Base-by-base conservation (phyloP, 257 asterid genomes). In the Voacanga thouarsii region DNA sequence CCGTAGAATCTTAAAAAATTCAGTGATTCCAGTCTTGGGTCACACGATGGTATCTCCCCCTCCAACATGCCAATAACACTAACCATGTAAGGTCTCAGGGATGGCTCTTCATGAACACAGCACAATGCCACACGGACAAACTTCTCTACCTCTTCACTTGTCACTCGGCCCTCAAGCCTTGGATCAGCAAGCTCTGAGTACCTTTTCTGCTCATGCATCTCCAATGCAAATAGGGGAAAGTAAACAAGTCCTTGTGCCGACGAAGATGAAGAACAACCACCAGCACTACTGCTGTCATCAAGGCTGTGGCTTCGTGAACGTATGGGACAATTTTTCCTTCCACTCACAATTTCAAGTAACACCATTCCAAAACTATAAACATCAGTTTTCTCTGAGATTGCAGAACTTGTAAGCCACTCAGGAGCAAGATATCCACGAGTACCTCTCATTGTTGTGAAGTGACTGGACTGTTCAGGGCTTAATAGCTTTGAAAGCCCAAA, bases 391-490 rank as follows among this genome's bases (percentile, higher is more conserved):
- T 92, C 92, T 0, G 97, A 88, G 44, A 92, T 80, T 3, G 94
- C 89, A 0, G 97, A 92, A 80, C 88, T 89, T 6, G 97, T 91
- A 33, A 89, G 94, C 97, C 97, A 90, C 77, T 92, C 96, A 0
- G 97, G 97, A 10, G 97, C 97, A 10, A 91, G 92, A 39, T 92
- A 91, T 1, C 97, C 97, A 0, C 97, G 89, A 0, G 97, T 92
- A 33, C 97, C 97, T 80, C 97, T 87, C 97, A 92, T 88, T 0
- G 97, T 91, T n/a, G 96, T 89, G 82, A 89, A 85, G 61, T 81
- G 80, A 66, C 89, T 80, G 16, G 97, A 89, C 28, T 91, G 89
- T 43, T 88, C 94, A 0, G 87, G 85, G 77, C 50, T 85, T 6
- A 92, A 81, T 60, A 92, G 93, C 87, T 91, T 92, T 1, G 97